phyloP scores from a whole-genome alignment of 2,329 filamentous ascomycete species.

The Penicillium sp. region DNA sequence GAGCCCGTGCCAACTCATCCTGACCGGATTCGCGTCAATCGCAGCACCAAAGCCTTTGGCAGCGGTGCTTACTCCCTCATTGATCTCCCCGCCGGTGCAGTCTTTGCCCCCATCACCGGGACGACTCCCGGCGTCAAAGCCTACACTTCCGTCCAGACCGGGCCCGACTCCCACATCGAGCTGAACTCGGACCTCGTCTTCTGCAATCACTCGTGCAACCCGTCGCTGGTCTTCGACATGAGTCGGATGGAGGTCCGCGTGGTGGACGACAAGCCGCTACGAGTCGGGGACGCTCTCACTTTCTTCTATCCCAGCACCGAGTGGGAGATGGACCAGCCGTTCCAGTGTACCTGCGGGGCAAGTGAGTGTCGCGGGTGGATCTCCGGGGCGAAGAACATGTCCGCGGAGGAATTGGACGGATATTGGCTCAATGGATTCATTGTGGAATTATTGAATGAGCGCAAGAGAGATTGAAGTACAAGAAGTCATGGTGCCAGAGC shows the following conservation, averaged over 20 bases:
- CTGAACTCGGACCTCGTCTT: slow-evolving; percentile 53
- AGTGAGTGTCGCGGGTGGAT: slow-evolving; percentile 36
- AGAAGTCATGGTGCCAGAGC: too few relatives aligned
- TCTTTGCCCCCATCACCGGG: slow-evolving; percentile 45
- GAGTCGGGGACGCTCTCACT: slow-evolving; percentile 39
- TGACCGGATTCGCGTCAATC: slow-evolving; percentile 22
- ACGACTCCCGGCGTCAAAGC: slow-evolving; percentile 42
- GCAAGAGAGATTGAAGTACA: slow-evolving; percentile 8
- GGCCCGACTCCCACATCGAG: slow-evolving; percentile 47
- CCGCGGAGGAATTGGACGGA: slow-evolving; percentile 24
- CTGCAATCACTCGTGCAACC: slow-evolving; percentile 53
- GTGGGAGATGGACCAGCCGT: slow-evolving; percentile 46
- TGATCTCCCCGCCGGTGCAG: slow-evolving; percentile 45
- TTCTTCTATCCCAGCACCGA: slow-evolving; percentile 48
- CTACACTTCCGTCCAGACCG: slow-evolving; percentile 50
- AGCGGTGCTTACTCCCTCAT: slow-evolving; percentile 45
- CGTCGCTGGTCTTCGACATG: slow-evolving; percentile 51
- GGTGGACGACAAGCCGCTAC: slow-evolving; percentile 34
- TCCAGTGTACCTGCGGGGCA: slow-evolving; percentile 41
- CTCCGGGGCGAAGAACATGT: slow-evolving; percentile 36
- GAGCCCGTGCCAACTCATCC: slow-evolving; percentile 24
- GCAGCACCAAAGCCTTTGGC: slow-evolving; percentile 30
- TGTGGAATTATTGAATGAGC: slow-evolving; percentile 23
- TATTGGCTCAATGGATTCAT: slow-evolving; percentile 44
- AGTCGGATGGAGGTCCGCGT: slow-evolving; percentile 36